Evolutionary conservation across 2,329 filamentous ascomycete species (phyloP), one percentile per base, ranked within the genome.

Genomic region (Diaporthe sp.): DNA sequence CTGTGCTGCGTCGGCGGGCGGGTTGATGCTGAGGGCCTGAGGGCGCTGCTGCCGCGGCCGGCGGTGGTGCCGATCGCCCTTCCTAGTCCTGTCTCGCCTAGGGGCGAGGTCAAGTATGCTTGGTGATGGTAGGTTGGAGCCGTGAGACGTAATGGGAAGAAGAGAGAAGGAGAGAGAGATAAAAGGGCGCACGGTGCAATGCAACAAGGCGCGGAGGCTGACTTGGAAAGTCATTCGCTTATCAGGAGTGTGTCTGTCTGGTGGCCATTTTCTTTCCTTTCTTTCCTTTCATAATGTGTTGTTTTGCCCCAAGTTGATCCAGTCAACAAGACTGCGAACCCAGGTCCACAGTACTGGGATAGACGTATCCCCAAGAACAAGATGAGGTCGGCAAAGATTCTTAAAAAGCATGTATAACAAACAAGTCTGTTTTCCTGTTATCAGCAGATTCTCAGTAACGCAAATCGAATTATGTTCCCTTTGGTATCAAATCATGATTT

Each of bases 301-400:
- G n/a, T 12, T 17, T 53, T 37, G 25, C 22, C 13, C 65, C 2
- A 39, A 53, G 12, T 22, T 68, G 65, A 13, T 53, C 47, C 65
- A 47, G 65, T 28, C 65, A 47, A 47, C 47, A 68, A 68, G 44
- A 47, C n/a, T 34, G 31, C 34, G 13, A 53, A 15, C 47, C 65
- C 65, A 68, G 65, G 65, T 28, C 37, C 47, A 68, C 65, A 68
- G 65, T 68, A 68, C 65, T 68, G 65, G 47, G 31, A 53, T 68
- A 68, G 60, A 65, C 39, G 25, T 47, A 65, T 58, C 55, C 39
- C 31, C 15, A 53, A 53, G 47, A 53, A 39, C 22, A 37, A 68
- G 31, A 53, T 6, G 10, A 53, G 65, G 65, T 20, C 47, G 31
- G 65, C 3, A 53, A 68, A 28, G 31, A 68, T 25, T 53, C 65